Percentiles rank a stretch among this genome's conserved stretches.
phyloP scores from a whole-genome alignment of 805 yeast genomes.

The Ascoidea asiatica region DNA sequence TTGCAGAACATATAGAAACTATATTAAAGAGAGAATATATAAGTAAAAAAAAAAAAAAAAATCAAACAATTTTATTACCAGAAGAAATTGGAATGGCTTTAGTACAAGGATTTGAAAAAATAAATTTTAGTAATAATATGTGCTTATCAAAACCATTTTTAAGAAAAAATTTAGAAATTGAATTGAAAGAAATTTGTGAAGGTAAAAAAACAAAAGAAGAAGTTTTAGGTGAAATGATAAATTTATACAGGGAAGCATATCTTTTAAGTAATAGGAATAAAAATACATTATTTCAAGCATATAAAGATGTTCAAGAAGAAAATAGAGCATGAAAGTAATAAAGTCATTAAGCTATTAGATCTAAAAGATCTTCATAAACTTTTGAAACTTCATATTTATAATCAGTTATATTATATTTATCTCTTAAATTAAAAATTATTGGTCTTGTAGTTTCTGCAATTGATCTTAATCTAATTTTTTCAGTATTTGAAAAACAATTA shows the following conservation, averaged over 20 bases:
- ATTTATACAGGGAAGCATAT: conserved; percentile 50
- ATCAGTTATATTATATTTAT: conserved; percentile 22
- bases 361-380: conserved; percentile 29
- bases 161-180: conserved; percentile 60
- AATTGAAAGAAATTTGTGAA: conserved; percentile 51
- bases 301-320: conserved; percentile 10
- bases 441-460: conserved; percentile 40
- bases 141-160: conserved; percentile 83
- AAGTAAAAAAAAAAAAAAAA: conserved; percentile 25
- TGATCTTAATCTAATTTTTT: conserved; percentile 34
- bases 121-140: conserved; percentile 51
- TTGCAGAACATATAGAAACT: conserved; percentile 92
- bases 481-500: conserved; percentile 27
- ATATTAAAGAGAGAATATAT: conserved; percentile 59
- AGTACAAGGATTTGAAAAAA: conserved; percentile 74
- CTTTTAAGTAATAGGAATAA: conserved; percentile 29
- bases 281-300: conserved; percentile 22
- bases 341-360: conserved; percentile 15
- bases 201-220: conserved; percentile 41
- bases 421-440: conserved; percentile 22
- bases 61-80: conserved; percentile 46
- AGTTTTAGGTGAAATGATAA: conserved; percentile 42
- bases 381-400: conserved; percentile 30
- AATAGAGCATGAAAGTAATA: too few relatives aligned
- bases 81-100: conserved; percentile 75